Percentiles rank a stretch among this genome's conserved stretches.
Evolutionary conservation across 1,284 basidiomycete species (phyloP).

Genomic region (Phellopilus nigrolimitatus): DNA sequence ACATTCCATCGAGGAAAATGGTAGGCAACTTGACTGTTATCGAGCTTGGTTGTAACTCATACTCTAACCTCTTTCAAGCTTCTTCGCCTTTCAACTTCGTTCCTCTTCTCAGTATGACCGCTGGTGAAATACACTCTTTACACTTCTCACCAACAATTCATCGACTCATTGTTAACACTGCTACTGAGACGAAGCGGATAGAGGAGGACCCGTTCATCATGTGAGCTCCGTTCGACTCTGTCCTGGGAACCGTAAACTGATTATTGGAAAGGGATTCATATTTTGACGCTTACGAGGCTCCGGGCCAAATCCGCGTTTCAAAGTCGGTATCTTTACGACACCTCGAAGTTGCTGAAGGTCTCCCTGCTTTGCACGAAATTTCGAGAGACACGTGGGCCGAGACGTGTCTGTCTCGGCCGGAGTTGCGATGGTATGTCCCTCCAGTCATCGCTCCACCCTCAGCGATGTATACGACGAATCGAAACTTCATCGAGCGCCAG

Average conservation of each 20-base stretch:
- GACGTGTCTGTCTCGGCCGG: slow-evolving; percentile 78
- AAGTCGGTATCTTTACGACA: slow-evolving; percentile 33
- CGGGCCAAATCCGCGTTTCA: slow-evolving; percentile 30
- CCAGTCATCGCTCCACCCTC: slow-evolving; percentile 84
- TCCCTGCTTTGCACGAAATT: slow-evolving; percentile 61
- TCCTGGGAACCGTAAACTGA: slow-evolving; percentile 20
- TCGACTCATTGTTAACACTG: slow-evolving; percentile 43
- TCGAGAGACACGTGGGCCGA: slow-evolving; percentile 57
- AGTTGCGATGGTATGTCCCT: slow-evolving; percentile 79
- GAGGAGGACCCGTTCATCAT: slow-evolving; percentile 43
- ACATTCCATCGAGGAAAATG: slow-evolving; percentile 58
- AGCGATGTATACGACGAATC: slow-evolving; percentile 67
- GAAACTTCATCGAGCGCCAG: slow-evolving; percentile 77
- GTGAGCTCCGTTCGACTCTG: slow-evolving; percentile 34
- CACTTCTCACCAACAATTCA: slow-evolving; percentile 55
- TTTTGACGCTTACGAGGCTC: slow-evolving; percentile 45
- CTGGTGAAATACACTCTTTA: slow-evolving; percentile 60
- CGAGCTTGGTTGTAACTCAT: neutral
- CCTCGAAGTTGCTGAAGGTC: slow-evolving; percentile 37
- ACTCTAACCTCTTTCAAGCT: slow-evolving; percentile 25
- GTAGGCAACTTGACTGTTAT: slow-evolving; percentile 37
- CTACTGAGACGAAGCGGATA: slow-evolving; percentile 39
- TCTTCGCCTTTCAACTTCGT: slow-evolving; percentile 73
- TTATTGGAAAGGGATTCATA: slow-evolving; percentile 45
- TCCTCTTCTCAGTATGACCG: slow-evolving; percentile 58